A percentile compares a stretch with the other conserved stretches of the same genome.
Conservation (phyloP, 1,284 basidiomycete species). For the Austroboletus olivaceoglutinosus region DNA sequence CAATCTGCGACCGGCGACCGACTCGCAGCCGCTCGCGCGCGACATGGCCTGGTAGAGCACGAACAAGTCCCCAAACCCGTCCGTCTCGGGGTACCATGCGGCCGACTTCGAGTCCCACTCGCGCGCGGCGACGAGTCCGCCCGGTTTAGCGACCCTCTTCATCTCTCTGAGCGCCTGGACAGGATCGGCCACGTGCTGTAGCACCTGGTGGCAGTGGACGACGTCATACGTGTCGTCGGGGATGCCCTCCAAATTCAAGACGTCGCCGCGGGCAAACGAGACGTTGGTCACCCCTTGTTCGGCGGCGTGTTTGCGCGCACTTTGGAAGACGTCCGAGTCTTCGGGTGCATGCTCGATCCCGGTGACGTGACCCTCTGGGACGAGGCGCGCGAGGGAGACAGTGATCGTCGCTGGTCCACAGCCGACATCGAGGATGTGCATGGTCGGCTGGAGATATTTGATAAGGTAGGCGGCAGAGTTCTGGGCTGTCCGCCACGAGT, state of each 20-base stretch:
- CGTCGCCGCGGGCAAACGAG: slow-evolving; percentile 34
- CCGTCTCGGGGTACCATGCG: slow-evolving; percentile 34
- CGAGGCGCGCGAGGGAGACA: slow-evolving; percentile 38
- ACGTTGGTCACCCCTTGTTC: slow-evolving; percentile 30
- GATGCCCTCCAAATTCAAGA: slow-evolving; percentile 26
- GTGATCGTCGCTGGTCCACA: slow-evolving; percentile 49
- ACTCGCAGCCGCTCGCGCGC: slow-evolving; percentile 21
- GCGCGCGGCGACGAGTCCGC: slow-evolving; percentile 39
- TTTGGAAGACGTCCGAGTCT: slow-evolving; percentile 14
- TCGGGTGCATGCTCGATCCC: slow-evolving; percentile 36
- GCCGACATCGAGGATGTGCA: slow-evolving; percentile 46
- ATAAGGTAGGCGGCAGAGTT: slow-evolving; percentile 46
- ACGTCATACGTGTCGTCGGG: slow-evolving; percentile 35
- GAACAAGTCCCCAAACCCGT: slow-evolving; percentile 9
- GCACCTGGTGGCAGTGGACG: slow-evolving; percentile 43
- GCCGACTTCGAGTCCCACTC: slow-evolving; percentile 33
- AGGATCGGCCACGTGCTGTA: slow-evolving; percentile 40
- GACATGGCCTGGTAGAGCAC: slow-evolving; percentile 19
- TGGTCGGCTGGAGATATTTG: slow-evolving; percentile 36
- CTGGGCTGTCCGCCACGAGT: slow-evolving; percentile 41
- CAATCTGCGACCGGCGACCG: slow-evolving; percentile 24
- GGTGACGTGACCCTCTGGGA: slow-evolving; percentile 41
- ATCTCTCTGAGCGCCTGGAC: slow-evolving; percentile 39
- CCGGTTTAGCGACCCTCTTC: slow-evolving; percentile 39
- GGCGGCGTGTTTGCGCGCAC: slow-evolving; percentile 31